Percentiles rank a stretch among this genome's conserved stretches.
Conservation (phyloP, 75 land plant species). For the Picea glauca region DNA sequence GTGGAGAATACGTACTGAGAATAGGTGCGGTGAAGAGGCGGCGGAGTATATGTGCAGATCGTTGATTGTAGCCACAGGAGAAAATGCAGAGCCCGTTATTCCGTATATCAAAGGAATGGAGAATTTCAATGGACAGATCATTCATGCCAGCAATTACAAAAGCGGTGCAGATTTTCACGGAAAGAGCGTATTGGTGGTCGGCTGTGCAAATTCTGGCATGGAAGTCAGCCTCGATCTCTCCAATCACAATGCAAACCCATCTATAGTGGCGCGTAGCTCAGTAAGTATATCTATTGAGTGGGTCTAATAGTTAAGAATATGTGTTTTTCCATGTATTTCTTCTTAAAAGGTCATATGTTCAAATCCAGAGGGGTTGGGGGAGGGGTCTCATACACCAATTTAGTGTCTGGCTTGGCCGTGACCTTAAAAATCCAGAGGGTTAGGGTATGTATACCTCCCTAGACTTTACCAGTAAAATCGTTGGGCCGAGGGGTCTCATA, state of each 20-base stretch:
- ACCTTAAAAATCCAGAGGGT: no score
- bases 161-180: slow-evolving; percentile 37
- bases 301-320: no score
- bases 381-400: no score
- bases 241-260: slow-evolving; percentile 53
- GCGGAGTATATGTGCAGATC: slow-evolving; percentile 30
- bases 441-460: no score
- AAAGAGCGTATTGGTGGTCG: slow-evolving; percentile 70
- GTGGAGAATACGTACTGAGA: slow-evolving; percentile 43
- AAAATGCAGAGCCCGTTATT: slow-evolving; percentile 68
- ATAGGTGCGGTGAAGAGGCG: neutral
- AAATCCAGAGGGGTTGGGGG: no score
- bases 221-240: slow-evolving; percentile 82
- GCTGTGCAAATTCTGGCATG: slow-evolving; percentile 90
- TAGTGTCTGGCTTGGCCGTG: no score
- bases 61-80: slow-evolving; percentile 85
- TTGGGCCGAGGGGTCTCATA: no score
- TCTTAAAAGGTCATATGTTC: no score
- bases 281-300: slow-evolving; percentile 29
- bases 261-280: slow-evolving; percentile 57
- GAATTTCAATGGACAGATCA: slow-evolving; percentile 40
- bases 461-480: no score
- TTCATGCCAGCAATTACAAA: slow-evolving; percentile 60
- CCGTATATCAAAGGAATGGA: slow-evolving; percentile 54
- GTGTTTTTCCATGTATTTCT: no score